Evolutionary conservation across 2,329 filamentous ascomycete species (phyloP), one percentile per base, ranked within the genome.

Genomic region (Diaporthe humulicola): DNA sequence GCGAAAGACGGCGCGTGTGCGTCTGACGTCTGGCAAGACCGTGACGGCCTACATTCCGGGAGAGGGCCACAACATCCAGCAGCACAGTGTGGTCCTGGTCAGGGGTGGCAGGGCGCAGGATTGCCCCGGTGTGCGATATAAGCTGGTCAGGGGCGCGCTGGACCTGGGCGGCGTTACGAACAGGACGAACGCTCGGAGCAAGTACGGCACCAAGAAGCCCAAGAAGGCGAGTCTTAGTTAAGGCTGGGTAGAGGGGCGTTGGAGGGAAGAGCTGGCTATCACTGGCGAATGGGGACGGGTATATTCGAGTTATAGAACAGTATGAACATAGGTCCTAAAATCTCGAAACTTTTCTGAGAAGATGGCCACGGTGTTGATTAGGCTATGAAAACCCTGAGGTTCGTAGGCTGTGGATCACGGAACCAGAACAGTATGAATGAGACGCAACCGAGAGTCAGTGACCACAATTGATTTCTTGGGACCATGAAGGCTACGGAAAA

Each of bases 141-240:
- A 97, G 85, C 87, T 98, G 81, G 94, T 99, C 56, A 89, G 97
- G 82, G 97, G 97, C 42, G 95, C 96, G 28, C 87, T 98, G 85
- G 97, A 99, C 90, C 85, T 99, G 96, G 95, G 95, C 81, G 97
- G 97, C 88, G 97, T 99, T 78, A 93, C 92, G 30, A 97, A 92
- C 83, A 90, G 97, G 79, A 90, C 93, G 81, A 94, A 93, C 30
- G 95, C 94, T 84, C 90, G 97, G 81, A 98, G 95, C 81, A 99
- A 99, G 86, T 99, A 98, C 83, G 97, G 97, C 76, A 98, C 97
- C 67, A 99, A 99, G 92, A 98, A 98, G 88, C 96, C 97, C 0
- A 98, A 98, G 93, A 92, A 92, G 84, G 92, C 93, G 30, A 88
- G 89, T 0, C 87, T 91, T 50, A 87, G 88, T 77, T 82, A 79